Evolutionary conservation across 306 rosid genomes (phyloP), one percentile per base, ranked within the genome.

Genomic region (Senna tora): DNA sequence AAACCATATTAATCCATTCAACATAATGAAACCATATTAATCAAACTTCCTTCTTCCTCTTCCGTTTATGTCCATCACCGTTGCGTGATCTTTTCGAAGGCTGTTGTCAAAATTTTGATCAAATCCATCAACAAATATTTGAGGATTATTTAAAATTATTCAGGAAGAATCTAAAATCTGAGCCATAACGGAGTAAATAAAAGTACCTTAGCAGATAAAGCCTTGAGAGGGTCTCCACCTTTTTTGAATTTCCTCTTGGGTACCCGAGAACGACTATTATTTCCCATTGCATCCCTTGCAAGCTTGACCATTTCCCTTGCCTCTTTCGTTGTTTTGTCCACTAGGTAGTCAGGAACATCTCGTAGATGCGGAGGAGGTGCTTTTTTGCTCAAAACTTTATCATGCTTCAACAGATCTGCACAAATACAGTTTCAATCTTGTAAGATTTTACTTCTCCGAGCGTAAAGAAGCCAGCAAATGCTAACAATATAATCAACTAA

Each of bases 321-420:
- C 82, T 92, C 98, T 85, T 83, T 83, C 5, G 98, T 92, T 57
- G 80, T 72, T 62, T 84, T 80, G 77, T 92, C 98, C 9, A 92
- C 42, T 16, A 94, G 87, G 79, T 94, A 94, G 47, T 87, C 96
- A 0, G 97, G 99, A 45, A 91, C 91, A 64, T 86, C 87, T 2
- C 96, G 86, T 39, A 94, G 85, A 76, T 91, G 97, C 14, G 92
- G 33, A 53, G 98, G 91, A 15, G 94, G 95, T 64, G 89, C 89
- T 46, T 83, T 89, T 89, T 91, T 94, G 95, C 99, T 94, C 65
- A 94, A 73, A 80, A 85, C 78, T 79, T 94, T 94, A 76, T 94
- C 99, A 38, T 94, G 99, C 75, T 94, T 91, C 90, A 94, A 80
- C 42, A 89, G 83, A 84, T 86, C 99, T 90, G 89, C 81, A 72